A percentile compares a stretch with the other conserved stretches of the same genome.
Evolutionary conservation across 768 basidiomycete genomes (phyloP).

Genomic region (Rhizopogon salebrosus): DNA sequence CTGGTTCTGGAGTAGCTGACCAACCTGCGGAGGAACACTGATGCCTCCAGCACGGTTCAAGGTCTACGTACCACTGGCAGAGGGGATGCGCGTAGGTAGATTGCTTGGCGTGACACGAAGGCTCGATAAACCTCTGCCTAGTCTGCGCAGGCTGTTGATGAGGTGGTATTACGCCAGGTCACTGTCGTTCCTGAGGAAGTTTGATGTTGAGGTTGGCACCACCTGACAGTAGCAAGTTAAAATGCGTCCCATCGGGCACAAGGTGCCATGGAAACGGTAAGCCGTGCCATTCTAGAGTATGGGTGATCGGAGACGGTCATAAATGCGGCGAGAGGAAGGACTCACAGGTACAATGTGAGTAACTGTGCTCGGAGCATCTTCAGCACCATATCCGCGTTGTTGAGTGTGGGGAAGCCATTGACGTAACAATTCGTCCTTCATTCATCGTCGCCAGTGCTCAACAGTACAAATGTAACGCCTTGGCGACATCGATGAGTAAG

Average conservation of each 20-base stretch:
- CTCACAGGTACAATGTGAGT: too few relatives aligned
- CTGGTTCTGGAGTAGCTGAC: constrained; percentile 33
- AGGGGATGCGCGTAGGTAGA: constrained; percentile 44
- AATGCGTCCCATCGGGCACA: constrained; percentile 22
- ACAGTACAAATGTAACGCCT: too few relatives aligned
- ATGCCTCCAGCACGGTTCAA: constrained; percentile 27
- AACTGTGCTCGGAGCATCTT: too few relatives aligned
- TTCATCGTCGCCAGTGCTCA: too few relatives aligned
- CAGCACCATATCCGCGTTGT: too few relatives aligned
- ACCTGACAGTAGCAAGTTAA: constrained; percentile 22
- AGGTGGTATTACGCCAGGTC: constrained; percentile 25
- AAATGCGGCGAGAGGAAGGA: too few relatives aligned
- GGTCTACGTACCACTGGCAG: constrained; percentile 51
- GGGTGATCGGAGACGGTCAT: too few relatives aligned
- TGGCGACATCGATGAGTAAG: too few relatives aligned
- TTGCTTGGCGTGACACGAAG: constrained; percentile 33
- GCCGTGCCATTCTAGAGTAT: too few relatives aligned
- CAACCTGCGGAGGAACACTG: constrained; percentile 10
- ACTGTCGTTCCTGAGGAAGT: constrained; percentile 33
- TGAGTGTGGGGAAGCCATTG: too few relatives aligned
- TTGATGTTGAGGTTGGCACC: constrained; percentile 30
- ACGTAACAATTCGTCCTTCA: too few relatives aligned
- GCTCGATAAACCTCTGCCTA: constrained; percentile 28
- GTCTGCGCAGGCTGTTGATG: constrained; percentile 17
- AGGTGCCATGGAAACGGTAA: constrained; percentile 25